A percentile compares a stretch with the other conserved stretches of the same genome.
These are phyloP conservation scores for Stromatinia cepivora DNA, from an alignment of 2,329 filamentous ascomycete species.

Conservation along the genomic window DNA sequence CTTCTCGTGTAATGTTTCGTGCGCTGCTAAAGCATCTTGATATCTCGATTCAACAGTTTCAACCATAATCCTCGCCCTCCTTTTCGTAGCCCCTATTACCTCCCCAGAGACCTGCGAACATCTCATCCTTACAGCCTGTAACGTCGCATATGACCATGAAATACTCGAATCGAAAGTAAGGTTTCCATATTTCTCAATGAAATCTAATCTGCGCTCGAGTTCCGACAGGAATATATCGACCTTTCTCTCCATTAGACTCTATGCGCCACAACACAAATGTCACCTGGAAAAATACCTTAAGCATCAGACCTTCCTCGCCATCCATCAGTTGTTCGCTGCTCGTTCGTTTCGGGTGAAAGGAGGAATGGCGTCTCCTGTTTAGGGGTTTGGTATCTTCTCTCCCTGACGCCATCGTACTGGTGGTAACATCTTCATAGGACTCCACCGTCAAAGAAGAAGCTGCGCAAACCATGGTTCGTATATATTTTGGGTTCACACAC, in stretches of 20 bases:
- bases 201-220: constrained; percentile 81
- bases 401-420: constrained; percentile 31
- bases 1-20: constrained; percentile 89
- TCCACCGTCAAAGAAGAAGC: constrained; percentile 40
- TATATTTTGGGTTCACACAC: constrained; percentile 5
- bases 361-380: constrained; percentile 53
- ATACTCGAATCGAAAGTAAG: constrained; percentile 81
- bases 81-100: constrained; percentile 81
- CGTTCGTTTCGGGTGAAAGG: constrained; percentile 54
- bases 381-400: constrained; percentile 30
- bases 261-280: background rate
- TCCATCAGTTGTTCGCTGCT: constrained; percentile 63
- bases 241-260: constrained; percentile 43
- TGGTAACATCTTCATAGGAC: constrained; percentile 34
- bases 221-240: constrained; percentile 82
- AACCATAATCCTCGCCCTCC: constrained; percentile 83
- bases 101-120: constrained; percentile 91
- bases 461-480: constrained; percentile 38
- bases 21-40: constrained; percentile 78
- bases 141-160: constrained; percentile 78
- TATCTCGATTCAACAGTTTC: constrained; percentile 89
- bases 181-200: constrained; percentile 85
- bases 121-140: constrained; percentile 82
- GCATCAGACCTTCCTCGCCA: constrained; percentile 59
- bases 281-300: constrained; percentile 49